phyloP scores from a whole-genome alignment of 73 alveolate genomes.

The Tetrahymena thermophila region DNA sequence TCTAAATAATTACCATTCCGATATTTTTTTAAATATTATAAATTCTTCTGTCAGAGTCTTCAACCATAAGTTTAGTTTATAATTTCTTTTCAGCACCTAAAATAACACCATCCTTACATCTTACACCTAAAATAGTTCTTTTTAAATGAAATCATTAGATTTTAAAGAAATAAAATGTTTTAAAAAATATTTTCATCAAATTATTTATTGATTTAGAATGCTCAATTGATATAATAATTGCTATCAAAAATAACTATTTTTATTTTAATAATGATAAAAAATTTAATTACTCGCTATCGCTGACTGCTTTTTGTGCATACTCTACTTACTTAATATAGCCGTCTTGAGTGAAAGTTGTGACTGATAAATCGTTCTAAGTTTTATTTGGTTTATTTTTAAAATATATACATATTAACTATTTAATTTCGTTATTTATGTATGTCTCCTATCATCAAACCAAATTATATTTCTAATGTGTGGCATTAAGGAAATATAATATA shows the following conservation, averaged over 20 bases:
- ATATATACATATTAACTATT: neutral
- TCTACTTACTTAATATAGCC: neutral
- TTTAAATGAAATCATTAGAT: neutral
- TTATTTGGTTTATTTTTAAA: neutral
- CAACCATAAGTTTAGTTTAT: constrained; percentile 69
- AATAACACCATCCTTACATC: constrained; percentile 86
- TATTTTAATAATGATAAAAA: neutral
- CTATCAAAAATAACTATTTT: neutral
- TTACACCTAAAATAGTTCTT: constrained; percentile 80
- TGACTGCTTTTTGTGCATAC: neutral
- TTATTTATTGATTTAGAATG: neutral
- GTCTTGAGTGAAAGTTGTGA: neutral
- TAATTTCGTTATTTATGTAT: neutral
- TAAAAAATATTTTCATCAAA: neutral
- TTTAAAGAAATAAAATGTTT: neutral
- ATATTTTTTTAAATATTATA: constrained; percentile 52
- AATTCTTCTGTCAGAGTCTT: constrained; percentile 82
- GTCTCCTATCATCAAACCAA: neutral
- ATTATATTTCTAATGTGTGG: neutral
- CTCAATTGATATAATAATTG: neutral
- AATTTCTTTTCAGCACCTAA: constrained; percentile 82
- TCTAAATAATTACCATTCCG: constrained; percentile 48
- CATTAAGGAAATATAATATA: neutral
- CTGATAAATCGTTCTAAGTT: neutral
- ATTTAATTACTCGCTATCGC: neutral